Evolutionary conservation across 176 grass and related monocot genomes (phyloP).

Genomic region (Paspalum notatum): DNA sequence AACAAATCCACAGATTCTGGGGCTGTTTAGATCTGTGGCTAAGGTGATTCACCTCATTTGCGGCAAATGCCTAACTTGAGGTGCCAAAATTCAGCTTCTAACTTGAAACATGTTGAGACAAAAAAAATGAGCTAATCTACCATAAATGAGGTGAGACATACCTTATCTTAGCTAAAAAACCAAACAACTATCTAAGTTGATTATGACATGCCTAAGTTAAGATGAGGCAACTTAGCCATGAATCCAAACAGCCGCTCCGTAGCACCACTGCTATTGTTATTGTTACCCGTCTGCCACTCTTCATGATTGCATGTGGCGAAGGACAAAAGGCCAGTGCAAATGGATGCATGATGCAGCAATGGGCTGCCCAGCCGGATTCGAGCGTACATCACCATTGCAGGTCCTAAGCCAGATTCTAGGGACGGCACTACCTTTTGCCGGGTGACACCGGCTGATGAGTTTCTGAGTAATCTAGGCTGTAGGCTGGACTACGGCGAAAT

Average conservation of each 20-base stretch:
- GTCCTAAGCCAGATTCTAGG: neutral
- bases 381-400: neutral
- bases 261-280: neutral
- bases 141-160: no score
- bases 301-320: neutral
- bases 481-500: neutral
- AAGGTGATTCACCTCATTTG: no score
- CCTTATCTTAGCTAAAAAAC: no score
- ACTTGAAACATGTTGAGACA: no score
- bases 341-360: neutral
- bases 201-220: no score
- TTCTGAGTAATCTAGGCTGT: neutral
- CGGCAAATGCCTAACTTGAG: no score
- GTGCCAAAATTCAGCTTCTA: no score
- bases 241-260: no score
- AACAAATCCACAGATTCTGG: neutral
- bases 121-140: no score
- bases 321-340: neutral
- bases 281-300: neutral
- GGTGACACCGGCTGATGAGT: neutral
- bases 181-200: no score
- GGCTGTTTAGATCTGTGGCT: no score
- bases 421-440: constrained; percentile 18
- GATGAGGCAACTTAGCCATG: no score
- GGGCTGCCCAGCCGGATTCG: neutral